Evolutionary conservation across 805 yeast genomes (phyloP).

Genomic region (Cyberlindnera euphorbiae): DNA sequence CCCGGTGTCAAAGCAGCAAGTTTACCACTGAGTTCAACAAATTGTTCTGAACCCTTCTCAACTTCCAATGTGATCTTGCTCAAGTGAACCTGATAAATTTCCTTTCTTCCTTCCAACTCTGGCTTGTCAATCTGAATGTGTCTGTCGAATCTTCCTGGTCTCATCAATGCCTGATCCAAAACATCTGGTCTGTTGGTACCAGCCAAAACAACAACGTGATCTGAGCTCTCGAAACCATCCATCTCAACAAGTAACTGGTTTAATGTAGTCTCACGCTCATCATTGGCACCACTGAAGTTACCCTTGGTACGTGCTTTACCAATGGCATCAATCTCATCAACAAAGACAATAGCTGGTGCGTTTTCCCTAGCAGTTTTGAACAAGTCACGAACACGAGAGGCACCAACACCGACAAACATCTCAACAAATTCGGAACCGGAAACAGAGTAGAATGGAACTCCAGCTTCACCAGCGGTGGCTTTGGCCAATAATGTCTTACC

Average conservation of each 20-base stretch:
- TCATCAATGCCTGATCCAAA: conserved; percentile 83
- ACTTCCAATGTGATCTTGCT: conserved; percentile 59
- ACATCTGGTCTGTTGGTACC: conserved; percentile 97
- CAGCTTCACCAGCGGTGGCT: conserved; percentile 99
- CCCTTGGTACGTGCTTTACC: conserved; percentile 89
- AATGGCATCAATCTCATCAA: conserved; percentile 99
- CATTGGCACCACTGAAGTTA: conserved; percentile 73
- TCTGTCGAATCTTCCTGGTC: conserved; percentile 98
- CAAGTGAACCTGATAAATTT: conserved; percentile 84
- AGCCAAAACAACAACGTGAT: conserved; percentile 94
- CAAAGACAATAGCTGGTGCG: conserved; percentile 94
- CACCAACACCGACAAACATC: conserved; percentile 99
- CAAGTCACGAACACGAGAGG: conserved; percentile 93
- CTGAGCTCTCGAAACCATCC: conserved; percentile 93
- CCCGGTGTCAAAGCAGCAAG: conserved; percentile 97
- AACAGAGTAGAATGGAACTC: conserved; percentile 92
- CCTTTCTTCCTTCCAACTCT: conserved; percentile 91
- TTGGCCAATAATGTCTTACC: conserved; percentile 96
- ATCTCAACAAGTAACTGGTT: conserved; percentile 95
- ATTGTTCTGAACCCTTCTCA: conserved; percentile 35
- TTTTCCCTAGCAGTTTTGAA: conserved; percentile 87
- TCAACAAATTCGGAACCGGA: conserved; percentile 98
- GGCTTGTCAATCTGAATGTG: conserved; percentile 91
- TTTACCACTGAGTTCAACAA: conserved; percentile 68
- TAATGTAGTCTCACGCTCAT: conserved; percentile 93